phyloP scores from a whole-genome alignment of 306 rosid genomes.

The Canavalia gladiata region DNA sequence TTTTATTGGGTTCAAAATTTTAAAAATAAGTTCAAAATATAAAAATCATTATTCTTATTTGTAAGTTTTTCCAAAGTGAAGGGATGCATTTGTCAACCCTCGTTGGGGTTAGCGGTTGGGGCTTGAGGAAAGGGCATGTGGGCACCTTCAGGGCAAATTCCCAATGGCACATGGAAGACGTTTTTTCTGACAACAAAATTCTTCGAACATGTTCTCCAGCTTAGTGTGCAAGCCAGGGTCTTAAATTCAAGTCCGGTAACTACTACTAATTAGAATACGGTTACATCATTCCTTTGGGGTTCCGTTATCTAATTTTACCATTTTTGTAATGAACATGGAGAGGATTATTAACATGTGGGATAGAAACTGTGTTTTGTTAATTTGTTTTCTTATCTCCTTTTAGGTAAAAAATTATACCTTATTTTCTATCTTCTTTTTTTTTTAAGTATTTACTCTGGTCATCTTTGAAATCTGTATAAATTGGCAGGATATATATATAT shows the following conservation, averaged over 20 bases:
- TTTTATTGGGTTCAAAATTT: too few species aligned
- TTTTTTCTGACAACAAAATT: not conserved
- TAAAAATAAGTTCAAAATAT: too few species aligned
- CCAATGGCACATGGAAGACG: slow-evolving; percentile 9
- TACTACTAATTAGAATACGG: not conserved
- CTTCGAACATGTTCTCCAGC: not conserved
- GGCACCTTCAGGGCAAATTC: not conserved
- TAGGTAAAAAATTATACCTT: not conserved
- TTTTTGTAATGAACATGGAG: not conserved
- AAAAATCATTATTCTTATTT: too few species aligned
- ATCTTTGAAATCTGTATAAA: slow-evolving; percentile 23
- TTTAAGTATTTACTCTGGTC: not conserved
- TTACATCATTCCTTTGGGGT: not conserved
- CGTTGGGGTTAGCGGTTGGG: not conserved
- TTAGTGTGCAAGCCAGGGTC: not conserved
- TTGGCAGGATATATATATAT: slow-evolving; percentile 14
- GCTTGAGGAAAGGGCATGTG: not conserved
- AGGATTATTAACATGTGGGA: not conserved
- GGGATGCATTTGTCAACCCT: too few species aligned
- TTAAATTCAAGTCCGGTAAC: slow-evolving; percentile 8
- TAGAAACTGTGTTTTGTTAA: not conserved
- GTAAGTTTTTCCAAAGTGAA: too few species aligned
- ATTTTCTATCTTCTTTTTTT: not conserved
- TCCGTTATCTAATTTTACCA: not conserved
- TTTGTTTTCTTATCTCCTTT: not conserved